These are phyloP conservation scores for Aureobasidium sp. DNA, from an alignment of 2,329 filamentous ascomycete species.

Conservation along the genomic window DNA sequence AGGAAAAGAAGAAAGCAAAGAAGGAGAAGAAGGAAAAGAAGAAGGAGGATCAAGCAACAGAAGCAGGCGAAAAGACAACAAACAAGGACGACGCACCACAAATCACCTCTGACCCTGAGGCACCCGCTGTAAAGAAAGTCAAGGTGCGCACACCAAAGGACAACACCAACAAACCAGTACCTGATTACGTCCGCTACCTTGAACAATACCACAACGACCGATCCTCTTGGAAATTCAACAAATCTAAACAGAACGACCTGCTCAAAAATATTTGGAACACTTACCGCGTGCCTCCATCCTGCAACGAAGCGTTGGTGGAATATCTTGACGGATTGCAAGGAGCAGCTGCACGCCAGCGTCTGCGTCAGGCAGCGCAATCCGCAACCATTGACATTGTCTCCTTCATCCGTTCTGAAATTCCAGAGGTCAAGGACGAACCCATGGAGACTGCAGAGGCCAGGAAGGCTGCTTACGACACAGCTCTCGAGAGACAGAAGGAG, in stretches of 20 bases:
- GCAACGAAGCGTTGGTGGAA: slow-evolving; percentile 62
- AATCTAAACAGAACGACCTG: slow-evolving; percentile 78
- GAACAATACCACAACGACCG: slow-evolving; percentile 64
- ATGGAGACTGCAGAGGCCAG: slow-evolving; percentile 32
- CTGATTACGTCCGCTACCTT: slow-evolving; percentile 68
- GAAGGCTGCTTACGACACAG: slow-evolving; percentile 30
- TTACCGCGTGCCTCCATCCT: slow-evolving; percentile 60
- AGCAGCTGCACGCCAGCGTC: slow-evolving; percentile 56
- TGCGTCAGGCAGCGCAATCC: slow-evolving; percentile 59
- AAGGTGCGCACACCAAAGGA: slow-evolving; percentile 19
- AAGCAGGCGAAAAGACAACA: slow-evolving; percentile 21
- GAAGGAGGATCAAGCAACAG: slow-evolving; percentile 25
- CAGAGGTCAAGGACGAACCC: slow-evolving; percentile 12
- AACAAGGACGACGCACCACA: slow-evolving; percentile 5
- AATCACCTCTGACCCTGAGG: not conserved
- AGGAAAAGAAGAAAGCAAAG: slow-evolving; percentile 17
- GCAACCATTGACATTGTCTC: slow-evolving; percentile 44
- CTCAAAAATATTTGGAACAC: slow-evolving; percentile 75
- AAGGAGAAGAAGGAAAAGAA: slow-evolving; percentile 29
- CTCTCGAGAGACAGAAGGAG: slow-evolving; percentile 29
- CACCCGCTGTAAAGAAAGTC: slow-evolving; percentile 4
- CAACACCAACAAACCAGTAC: slow-evolving; percentile 20
- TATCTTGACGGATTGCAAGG: slow-evolving; percentile 79
- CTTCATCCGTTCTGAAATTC: slow-evolving; percentile 7
- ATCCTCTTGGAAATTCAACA: slow-evolving; percentile 88